These are phyloP conservation scores for Penicillium freii DNA, from an alignment of 2,329 filamentous ascomycete species.

Conservation along the genomic window DNA sequence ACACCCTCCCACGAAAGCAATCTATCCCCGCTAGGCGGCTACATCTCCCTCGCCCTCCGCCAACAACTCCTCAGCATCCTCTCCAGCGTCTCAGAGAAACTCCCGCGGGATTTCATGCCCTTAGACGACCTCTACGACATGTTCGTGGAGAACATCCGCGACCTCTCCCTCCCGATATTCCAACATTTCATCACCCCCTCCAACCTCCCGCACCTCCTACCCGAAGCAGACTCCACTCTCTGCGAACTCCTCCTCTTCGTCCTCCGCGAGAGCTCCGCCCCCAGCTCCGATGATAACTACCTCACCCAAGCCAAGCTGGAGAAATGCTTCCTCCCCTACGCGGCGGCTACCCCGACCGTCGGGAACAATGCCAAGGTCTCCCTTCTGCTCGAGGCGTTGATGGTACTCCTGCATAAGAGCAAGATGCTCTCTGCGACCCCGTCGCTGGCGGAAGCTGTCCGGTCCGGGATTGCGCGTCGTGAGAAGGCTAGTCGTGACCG, in stretches of 20 bases:
- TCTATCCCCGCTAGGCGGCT: slow-evolving; percentile 37
- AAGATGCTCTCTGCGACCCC: slow-evolving; percentile 35
- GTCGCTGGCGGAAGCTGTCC: slow-evolving; percentile 47
- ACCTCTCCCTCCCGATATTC: slow-evolving; percentile 47
- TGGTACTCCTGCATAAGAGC: slow-evolving; percentile 52
- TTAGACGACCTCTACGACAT: slow-evolving; percentile 44
- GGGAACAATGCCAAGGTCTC: slow-evolving; percentile 73
- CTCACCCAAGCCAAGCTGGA: slow-evolving; percentile 53
- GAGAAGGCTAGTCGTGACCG: slow-evolving; percentile 37
- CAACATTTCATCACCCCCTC: slow-evolving; percentile 47
- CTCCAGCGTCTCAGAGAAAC: slow-evolving; percentile 36
- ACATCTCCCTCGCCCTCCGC: slow-evolving; percentile 43
- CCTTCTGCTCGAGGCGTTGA: slow-evolving; percentile 63
- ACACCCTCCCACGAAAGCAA: slow-evolving; percentile 10
- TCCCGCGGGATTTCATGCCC: slow-evolving; percentile 37
- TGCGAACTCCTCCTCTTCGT: slow-evolving; percentile 53
- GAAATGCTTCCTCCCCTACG: slow-evolving; percentile 62
- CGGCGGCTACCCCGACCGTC: slow-evolving; percentile 59
- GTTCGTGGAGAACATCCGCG: slow-evolving; percentile 49
- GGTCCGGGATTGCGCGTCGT: slow-evolving; percentile 55
- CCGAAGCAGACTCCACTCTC: slow-evolving; percentile 50
- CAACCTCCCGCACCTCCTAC: slow-evolving; percentile 42
- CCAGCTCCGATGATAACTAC: slow-evolving; percentile 40
- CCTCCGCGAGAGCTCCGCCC: slow-evolving; percentile 47
- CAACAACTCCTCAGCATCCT: slow-evolving; percentile 48